Evolutionary conservation across 192 early-diverging fungal genomes (phyloP).

Genomic region (Spizellomyces punctatus): DNA sequence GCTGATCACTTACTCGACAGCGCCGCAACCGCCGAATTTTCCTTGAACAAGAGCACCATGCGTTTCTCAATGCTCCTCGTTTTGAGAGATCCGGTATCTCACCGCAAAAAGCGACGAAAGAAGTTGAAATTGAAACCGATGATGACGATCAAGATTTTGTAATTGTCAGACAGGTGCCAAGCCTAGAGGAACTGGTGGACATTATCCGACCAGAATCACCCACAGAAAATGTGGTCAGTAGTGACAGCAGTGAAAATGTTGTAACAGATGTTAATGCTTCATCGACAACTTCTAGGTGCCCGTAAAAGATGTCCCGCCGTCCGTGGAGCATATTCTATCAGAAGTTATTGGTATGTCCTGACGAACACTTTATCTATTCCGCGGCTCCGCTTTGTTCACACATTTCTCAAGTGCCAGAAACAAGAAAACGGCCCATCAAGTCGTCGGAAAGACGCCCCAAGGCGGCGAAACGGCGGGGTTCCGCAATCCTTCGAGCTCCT

Average conservation of each 20-base stretch:
- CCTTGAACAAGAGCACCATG: conserved; percentile 32
- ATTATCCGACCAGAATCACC: background rate
- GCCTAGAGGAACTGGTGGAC: conserved; percentile 6
- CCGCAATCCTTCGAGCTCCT: background rate
- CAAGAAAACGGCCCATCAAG: background rate
- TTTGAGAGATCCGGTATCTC: conserved; percentile 24
- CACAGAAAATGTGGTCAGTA: background rate
- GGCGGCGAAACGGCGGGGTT: background rate
- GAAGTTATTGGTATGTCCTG: background rate
- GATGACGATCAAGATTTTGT: conserved; percentile 4
- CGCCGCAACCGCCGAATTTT: conserved; percentile 40
- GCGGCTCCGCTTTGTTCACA: background rate
- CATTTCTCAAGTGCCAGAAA: background rate
- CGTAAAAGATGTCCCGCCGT: too few species aligned
- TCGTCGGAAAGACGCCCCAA: background rate
- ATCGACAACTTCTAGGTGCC: background rate
- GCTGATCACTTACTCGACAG: conserved; percentile 10
- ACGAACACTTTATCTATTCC: too few species aligned
- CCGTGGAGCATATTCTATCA: background rate
- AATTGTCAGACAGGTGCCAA: background rate
- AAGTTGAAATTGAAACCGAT: background rate
- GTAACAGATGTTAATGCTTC: background rate
- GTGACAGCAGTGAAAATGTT: too few species aligned
- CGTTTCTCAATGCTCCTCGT: conserved; percentile 16
- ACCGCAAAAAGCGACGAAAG: background rate